Evolutionary conservation across 2,329 filamentous ascomycete species (phyloP), one percentile per base, ranked within the genome.

Genomic region (Ramichloridium luteum): DNA sequence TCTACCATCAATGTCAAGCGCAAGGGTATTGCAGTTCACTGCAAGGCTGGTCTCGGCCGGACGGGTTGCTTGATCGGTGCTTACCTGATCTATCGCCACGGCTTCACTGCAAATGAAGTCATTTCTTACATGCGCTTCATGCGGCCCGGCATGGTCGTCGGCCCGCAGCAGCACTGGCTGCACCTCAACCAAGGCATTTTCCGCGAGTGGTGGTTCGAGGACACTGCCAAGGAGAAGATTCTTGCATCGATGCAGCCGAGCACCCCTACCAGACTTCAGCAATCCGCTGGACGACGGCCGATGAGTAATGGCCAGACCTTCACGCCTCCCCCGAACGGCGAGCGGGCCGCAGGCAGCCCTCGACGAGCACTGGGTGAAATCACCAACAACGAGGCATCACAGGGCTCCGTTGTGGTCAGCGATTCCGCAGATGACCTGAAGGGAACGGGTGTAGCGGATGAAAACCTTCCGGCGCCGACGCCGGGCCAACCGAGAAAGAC

Each of bases 101-200:
- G 84, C 35, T 98, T 96, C 59, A 96, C 88, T 4, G 90, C 90
- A 43, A 93, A 96, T 39, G 50, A 53, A 31, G 42, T 53, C 28
- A 96, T 96, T 55, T 81, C 86, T 3, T 98, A 86, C 59, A 96
- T 98, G 88, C 78, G 88, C 39, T 98, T 98, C 62, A 96, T 96
- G 88, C 74, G 88, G 36, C 90, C 90, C 0, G 90, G 90, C 32
- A 98, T 98, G 90, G 90, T 98, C 5, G 90, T 98, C 32, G 90
- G 90, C 1, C 90, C 90, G 23, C 90, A 98, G 55, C 90, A 98
- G 61, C 90, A 98, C 61, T 98, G 90, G 90, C 72, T 98, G 33
- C 90, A 98, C 55, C 72, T 98, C 40, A 94, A 98, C 63, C 90
- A 98, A 60, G 81, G 81, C 20, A 78, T 81, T 20, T 98, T 98